Evolutionary conservation across 2,329 filamentous ascomycete species (phyloP).

Genomic region (Tolypocladium amazonense): DNA sequence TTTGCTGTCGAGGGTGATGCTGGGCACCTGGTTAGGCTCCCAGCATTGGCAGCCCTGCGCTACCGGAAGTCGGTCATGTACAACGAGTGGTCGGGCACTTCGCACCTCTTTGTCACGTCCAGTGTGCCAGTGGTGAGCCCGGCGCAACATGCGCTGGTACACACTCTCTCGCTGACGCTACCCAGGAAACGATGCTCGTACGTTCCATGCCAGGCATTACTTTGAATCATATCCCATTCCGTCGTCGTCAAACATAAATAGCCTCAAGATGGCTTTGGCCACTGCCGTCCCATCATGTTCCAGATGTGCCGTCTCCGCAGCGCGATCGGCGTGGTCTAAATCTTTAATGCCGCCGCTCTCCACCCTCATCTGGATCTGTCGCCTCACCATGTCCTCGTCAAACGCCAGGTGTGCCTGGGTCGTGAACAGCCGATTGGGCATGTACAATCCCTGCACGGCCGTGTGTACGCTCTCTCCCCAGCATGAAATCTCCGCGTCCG

Average conservation of each 20-base stretch:
- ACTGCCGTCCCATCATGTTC: constrained; percentile 43
- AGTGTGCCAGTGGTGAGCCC: not conserved
- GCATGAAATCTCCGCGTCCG: constrained; percentile 32
- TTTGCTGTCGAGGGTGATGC: not conserved
- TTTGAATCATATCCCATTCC: constrained; percentile 12
- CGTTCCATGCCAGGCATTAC: not conserved
- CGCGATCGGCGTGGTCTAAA: constrained; percentile 42
- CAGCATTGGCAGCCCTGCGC: not conserved
- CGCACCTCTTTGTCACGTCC: not conserved
- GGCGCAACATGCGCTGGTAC: not conserved
- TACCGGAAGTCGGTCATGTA: not conserved
- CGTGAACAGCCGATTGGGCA: constrained; percentile 18
- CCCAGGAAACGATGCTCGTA: too few relatives aligned
- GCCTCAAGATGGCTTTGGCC: constrained; percentile 49
- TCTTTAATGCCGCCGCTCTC: not conserved
- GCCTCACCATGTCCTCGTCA: not conserved
- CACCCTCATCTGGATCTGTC: not conserved
- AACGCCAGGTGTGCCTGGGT: not conserved
- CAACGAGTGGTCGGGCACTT: not conserved
- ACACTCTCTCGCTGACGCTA: fast-evolving
- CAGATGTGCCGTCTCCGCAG: constrained; percentile 47
- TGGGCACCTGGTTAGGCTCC: not conserved
- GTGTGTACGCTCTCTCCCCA: constrained; percentile 58
- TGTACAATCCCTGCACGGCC: constrained; percentile 64
- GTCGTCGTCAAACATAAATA: constrained; percentile 40